These are phyloP conservation scores for Calonectria fujianensis DNA, from an alignment of 2,329 filamentous ascomycete genomes.

Conservation along the genomic window DNA sequence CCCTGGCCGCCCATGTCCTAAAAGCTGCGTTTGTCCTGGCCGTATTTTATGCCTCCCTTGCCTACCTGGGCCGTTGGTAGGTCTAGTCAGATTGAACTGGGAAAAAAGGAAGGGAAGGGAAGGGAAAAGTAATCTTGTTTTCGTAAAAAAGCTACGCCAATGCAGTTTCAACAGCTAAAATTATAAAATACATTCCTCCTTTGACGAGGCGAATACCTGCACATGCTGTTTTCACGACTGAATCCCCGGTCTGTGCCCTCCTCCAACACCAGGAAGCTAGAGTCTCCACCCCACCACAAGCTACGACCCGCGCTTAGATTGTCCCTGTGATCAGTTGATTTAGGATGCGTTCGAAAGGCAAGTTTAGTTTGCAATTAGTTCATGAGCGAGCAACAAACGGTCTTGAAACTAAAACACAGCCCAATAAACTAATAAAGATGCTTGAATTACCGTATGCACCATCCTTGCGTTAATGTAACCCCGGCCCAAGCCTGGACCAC, in stretches of 20 bases:
- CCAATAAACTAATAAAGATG: neutral
- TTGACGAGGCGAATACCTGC: too few relatives aligned
- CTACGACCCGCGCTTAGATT: neutral
- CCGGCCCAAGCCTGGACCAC: neutral
- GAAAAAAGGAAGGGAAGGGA: neutral
- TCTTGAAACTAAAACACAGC: neutral
- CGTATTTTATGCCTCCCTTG: neutral
- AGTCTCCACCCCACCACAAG: neutral
- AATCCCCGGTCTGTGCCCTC: too few relatives aligned
- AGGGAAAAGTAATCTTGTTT: neutral
- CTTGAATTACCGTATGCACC: neutral
- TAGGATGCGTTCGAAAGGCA: neutral
- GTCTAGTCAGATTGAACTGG: neutral
- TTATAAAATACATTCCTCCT: too few relatives aligned
- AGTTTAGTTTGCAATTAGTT: neutral
- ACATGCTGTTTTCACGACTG: too few relatives aligned
- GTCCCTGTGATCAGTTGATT: neutral
- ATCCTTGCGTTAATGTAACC: neutral
- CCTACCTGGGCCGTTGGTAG: neutral
- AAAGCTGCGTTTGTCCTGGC: neutral
- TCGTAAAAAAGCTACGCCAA: neutral
- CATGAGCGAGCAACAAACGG: neutral
- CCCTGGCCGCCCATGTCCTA: neutral
- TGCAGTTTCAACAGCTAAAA: neutral
- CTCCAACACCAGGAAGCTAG: too few relatives aligned